phyloP scores from a whole-genome alignment of 1,284 basidiomycete genomes.

The Trametes versicolor region DNA sequence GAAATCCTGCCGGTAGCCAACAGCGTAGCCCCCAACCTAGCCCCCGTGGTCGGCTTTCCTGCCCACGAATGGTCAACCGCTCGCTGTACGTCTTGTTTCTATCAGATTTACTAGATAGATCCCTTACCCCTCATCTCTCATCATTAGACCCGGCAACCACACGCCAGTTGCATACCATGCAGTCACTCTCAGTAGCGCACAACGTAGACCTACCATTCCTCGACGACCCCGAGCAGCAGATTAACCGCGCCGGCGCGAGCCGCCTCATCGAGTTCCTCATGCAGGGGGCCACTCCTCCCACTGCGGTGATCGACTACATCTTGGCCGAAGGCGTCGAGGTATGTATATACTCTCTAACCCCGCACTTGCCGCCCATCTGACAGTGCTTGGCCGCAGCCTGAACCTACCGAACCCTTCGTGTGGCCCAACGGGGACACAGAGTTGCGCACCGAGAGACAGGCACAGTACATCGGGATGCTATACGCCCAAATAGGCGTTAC shows the following conservation, averaged over 20 bases:
- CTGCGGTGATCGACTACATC: conserved; percentile 2
- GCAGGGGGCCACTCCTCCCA: background rate
- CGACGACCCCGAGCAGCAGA: conserved; percentile 2
- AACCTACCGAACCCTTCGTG: conserved; percentile 8
- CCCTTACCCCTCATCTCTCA: background rate
- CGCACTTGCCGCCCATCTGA: background rate
- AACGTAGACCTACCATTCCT: background rate
- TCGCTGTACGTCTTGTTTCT: too few species aligned
- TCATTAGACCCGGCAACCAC: conserved; percentile 1
- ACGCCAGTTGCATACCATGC: conserved; percentile 1
- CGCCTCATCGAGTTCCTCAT: conserved; percentile 7
- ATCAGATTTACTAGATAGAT: too few species aligned
- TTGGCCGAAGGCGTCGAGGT: conserved; percentile 10
- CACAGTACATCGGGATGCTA: conserved; percentile 2
- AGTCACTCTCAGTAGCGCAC: background rate
- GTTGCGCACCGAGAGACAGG: background rate
- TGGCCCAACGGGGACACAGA: conserved; percentile 9
- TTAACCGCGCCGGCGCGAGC: conserved; percentile 9
- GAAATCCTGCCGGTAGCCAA: background rate
- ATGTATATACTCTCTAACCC: background rate
- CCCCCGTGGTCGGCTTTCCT: background rate
- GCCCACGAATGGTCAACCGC: conserved; percentile 11
- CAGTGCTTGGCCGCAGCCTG: background rate
- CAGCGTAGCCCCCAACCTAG: background rate
- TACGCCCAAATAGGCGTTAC: background rate